Conservation (phyloP, 2,329 filamentous ascomycete genomes). For the Emmonsiellopsis sp. region DNA sequence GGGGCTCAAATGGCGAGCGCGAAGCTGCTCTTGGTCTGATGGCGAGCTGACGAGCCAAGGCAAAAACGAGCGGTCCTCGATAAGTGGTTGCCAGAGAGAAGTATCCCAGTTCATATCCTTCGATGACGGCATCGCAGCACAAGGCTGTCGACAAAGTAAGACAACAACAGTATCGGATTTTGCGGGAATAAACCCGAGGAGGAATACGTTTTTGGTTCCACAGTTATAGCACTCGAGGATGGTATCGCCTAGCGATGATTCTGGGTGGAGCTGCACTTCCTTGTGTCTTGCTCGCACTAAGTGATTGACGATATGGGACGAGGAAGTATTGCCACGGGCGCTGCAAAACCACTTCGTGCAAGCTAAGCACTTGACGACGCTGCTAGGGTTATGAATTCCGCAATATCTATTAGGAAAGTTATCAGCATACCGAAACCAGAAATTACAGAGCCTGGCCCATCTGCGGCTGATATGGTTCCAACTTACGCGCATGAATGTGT, state of each 20-base stretch:
- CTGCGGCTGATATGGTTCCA: slow-evolving; percentile 1
- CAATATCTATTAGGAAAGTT: slow-evolving; percentile 58
- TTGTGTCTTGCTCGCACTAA: slow-evolving; percentile 95
- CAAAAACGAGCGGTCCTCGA: slow-evolving; percentile 91
- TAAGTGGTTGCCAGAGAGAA: slow-evolving; percentile 92
- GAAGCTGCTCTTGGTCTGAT: slow-evolving; percentile 89
- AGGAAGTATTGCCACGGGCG: slow-evolving; percentile 89
- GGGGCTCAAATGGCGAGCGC: slow-evolving; percentile 82
- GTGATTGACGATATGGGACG: slow-evolving; percentile 97
- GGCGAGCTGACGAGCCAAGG: slow-evolving; percentile 86
- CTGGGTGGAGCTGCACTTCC: slow-evolving; percentile 93
- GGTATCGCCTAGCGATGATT: slow-evolving; percentile 87
- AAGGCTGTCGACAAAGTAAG: slow-evolving; percentile 89
- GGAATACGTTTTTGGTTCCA: slow-evolving; percentile 97
- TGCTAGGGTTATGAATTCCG: slow-evolving; percentile 90
- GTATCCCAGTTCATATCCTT: slow-evolving; percentile 99
- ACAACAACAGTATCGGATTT: slow-evolving; percentile 98
- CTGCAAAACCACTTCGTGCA: slow-evolving; percentile 99
- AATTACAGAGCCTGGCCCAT: slow-evolving; percentile 4
- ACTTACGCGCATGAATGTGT: slow-evolving; percentile 92
- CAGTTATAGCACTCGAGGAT: slow-evolving; percentile 98
- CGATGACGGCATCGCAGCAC: slow-evolving; percentile 84
- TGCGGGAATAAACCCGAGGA: slow-evolving; percentile 94
- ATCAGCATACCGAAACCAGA: slow-evolving; percentile 6
- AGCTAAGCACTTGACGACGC: slow-evolving; percentile 88